Percentiles rank a stretch among this genome's conserved stretches.
Conservation (phyloP, 2,329 filamentous ascomycete genomes). For the Elsinoe necatrix region DNA sequence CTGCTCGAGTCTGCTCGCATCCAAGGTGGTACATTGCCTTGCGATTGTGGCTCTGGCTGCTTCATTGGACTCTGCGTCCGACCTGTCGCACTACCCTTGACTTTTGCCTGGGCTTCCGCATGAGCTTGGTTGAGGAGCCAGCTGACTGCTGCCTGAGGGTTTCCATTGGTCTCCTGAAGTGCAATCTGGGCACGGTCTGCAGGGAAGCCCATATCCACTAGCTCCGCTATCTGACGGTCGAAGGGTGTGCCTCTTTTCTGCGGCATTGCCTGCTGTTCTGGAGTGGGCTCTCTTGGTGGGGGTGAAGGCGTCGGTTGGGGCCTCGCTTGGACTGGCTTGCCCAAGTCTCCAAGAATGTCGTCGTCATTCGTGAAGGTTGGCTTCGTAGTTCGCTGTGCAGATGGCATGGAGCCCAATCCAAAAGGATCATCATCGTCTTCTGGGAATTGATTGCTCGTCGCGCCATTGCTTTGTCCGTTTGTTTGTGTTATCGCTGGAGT, state of each 20-base stretch:
- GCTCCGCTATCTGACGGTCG: constrained; percentile 73
- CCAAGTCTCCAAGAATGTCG: constrained; percentile 54
- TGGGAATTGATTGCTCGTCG: not conserved
- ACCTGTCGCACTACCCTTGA: constrained; percentile 29
- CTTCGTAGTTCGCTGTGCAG: constrained; percentile 20
- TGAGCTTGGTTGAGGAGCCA: constrained; percentile 91
- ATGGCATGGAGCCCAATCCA: constrained; percentile 49
- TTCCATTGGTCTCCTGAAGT: constrained; percentile 68
- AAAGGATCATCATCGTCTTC: constrained; percentile 79
- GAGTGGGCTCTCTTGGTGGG: constrained; percentile 13
- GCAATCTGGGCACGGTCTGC: constrained; percentile 74
- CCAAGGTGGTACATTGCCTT: constrained; percentile 47
- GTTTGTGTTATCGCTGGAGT: constrained; percentile 28
- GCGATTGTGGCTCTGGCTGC: constrained; percentile 7
- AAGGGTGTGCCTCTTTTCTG: constrained; percentile 39
- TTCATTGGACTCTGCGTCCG: constrained; percentile 19
- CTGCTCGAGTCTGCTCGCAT: constrained; percentile 48
- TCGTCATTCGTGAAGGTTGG: constrained; percentile 43
- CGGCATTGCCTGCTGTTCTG: not conserved
- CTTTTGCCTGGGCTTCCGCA: constrained; percentile 66
- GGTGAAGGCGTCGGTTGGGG: constrained; percentile 34
- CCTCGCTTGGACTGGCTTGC: constrained; percentile 42
- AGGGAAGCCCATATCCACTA: constrained; percentile 92
- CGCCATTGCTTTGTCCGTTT: not conserved
- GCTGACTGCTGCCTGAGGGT: constrained; percentile 79